Percentiles rank a stretch among this genome's conserved stretches.
Evolutionary conservation across 306 rosid genomes (phyloP).

Genomic region (Glycyrrhiza uralensis): DNA sequence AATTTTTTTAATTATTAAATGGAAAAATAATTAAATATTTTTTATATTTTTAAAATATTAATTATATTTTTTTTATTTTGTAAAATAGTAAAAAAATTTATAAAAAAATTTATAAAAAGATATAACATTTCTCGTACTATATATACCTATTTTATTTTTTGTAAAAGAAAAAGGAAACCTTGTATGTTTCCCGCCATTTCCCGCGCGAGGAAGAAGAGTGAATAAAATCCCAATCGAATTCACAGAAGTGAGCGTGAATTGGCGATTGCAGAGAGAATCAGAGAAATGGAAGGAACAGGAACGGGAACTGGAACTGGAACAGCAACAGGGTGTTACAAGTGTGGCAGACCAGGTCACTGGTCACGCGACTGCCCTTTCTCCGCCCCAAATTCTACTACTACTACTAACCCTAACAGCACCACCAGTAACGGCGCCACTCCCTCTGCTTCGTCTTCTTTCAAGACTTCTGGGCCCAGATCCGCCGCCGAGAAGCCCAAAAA

Average conservation of each 20-base stretch:
- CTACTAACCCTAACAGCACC: slow-evolving; percentile 20
- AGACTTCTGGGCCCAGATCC: slow-evolving; percentile 14
- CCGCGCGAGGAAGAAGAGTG: neutral
- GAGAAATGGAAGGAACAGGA: slow-evolving; percentile 39
- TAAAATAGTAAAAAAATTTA: too few relatives aligned
- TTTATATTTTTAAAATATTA: too few relatives aligned
- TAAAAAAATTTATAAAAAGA: too few relatives aligned
- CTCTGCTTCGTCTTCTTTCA: slow-evolving; percentile 35
- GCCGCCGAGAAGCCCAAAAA: slow-evolving; percentile 55
- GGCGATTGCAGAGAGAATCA: neutral
- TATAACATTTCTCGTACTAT: too few relatives aligned
- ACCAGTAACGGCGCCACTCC: slow-evolving; percentile 7
- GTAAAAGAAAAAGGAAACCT: too few relatives aligned
- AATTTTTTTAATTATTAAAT: too few relatives aligned
- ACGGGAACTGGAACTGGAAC: slow-evolving; percentile 26
- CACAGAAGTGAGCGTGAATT: neutral
- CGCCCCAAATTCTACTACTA: slow-evolving; percentile 25
- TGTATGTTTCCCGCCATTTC: slow-evolving; percentile 24
- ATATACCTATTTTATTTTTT: too few relatives aligned
- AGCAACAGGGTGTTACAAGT: slow-evolving; percentile 90
- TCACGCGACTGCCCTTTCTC: slow-evolving; percentile 91
- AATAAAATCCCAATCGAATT: neutral
- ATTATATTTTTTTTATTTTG: too few relatives aligned
- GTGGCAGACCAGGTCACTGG: slow-evolving; percentile 99
- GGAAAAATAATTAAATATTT: too few relatives aligned